Conservation (phyloP, 148 eudicot species). For the Rheum nobile region DNA sequence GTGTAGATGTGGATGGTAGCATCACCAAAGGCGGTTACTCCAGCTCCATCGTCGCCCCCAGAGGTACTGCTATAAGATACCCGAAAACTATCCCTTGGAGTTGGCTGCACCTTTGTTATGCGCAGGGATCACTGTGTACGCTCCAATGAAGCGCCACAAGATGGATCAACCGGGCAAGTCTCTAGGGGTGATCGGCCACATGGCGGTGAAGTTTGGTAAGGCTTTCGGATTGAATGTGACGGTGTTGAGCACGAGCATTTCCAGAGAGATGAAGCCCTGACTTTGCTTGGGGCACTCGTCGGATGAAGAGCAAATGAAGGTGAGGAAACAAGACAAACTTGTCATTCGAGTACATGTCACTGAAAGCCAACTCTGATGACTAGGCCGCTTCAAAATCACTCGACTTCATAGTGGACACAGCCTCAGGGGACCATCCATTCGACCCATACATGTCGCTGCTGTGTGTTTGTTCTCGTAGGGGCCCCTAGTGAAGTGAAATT, state of each 20-base stretch:
- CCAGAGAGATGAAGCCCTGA: conserved; percentile 33
- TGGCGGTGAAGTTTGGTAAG: conserved; percentile 44
- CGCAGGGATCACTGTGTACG: conserved; percentile 40
- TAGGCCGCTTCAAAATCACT: conserved; percentile 45
- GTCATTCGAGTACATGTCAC: no score
- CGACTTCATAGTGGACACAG: conserved; percentile 69
- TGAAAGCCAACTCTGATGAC: not conserved
- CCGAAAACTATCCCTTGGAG: conserved; percentile 21
- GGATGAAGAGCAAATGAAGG: not conserved
- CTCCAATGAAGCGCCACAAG: conserved; percentile 24
- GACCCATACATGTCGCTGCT: conserved; percentile 53
- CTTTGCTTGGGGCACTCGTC: conserved; percentile 21
- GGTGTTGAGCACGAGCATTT: no score
- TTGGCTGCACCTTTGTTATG: conserved; percentile 38
- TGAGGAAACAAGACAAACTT: not conserved
- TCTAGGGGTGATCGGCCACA: conserved; percentile 36
- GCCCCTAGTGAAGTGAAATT: conserved; percentile 58
- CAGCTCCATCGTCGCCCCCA: conserved; percentile 21
- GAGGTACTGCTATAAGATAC: conserved; percentile 22
- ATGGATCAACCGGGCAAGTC: conserved; percentile 28
- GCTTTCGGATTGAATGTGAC: conserved; percentile 42
- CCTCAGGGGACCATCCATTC: conserved; percentile 63
- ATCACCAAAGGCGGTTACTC: conserved; percentile 34
- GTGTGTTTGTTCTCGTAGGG: conserved; percentile 55
- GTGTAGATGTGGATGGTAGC: conserved; percentile 21